Conservation (phyloP, 768 basidiomycete species). For the Leccinum uliginosum region DNA sequence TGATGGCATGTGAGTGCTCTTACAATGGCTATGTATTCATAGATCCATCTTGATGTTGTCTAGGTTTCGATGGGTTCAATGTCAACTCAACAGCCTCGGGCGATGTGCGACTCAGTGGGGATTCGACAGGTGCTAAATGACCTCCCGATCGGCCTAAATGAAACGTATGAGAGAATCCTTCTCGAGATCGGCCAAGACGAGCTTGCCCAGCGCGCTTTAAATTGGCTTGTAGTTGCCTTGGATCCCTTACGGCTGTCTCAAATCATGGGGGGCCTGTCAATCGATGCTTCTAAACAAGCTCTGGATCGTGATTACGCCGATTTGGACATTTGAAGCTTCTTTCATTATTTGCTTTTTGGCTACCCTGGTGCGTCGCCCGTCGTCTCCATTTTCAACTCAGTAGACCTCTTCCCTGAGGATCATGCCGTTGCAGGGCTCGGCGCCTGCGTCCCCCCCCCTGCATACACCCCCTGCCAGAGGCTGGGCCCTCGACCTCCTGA, state of each 20-base stretch:
- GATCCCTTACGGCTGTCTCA: conserved; percentile 1
- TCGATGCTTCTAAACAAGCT: not conserved
- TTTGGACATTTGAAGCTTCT: too few species aligned
- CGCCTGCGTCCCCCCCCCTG: too few species aligned
- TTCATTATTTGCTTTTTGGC: too few species aligned
- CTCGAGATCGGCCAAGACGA: not conserved
- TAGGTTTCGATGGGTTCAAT: conserved; percentile 18
- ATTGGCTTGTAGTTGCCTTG: conserved; percentile 13
- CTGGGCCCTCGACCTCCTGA: too few species aligned
- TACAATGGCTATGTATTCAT: too few species aligned
- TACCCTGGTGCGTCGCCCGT: too few species aligned
- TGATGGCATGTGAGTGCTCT: conserved; percentile 7
- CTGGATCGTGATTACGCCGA: not conserved
- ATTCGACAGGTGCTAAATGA: not conserved
- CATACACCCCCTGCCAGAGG: too few species aligned
- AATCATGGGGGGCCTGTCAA: conserved; percentile 2
- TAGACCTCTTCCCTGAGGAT: too few species aligned
- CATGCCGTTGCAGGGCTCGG: too few species aligned
- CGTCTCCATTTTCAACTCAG: too few species aligned
- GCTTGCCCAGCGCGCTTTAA: conserved; percentile 1
- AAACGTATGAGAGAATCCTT: conserved; percentile 8
- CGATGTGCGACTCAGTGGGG: not conserved
- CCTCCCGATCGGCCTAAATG: conserved; percentile 6
- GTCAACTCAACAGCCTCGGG: conserved; percentile 4
- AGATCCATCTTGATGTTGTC: too few species aligned